Evolutionary conservation across 2,329 filamentous ascomycete species (phyloP), one percentile per base, ranked within the genome.

Genomic region (Ceratocystis colombiana): DNA sequence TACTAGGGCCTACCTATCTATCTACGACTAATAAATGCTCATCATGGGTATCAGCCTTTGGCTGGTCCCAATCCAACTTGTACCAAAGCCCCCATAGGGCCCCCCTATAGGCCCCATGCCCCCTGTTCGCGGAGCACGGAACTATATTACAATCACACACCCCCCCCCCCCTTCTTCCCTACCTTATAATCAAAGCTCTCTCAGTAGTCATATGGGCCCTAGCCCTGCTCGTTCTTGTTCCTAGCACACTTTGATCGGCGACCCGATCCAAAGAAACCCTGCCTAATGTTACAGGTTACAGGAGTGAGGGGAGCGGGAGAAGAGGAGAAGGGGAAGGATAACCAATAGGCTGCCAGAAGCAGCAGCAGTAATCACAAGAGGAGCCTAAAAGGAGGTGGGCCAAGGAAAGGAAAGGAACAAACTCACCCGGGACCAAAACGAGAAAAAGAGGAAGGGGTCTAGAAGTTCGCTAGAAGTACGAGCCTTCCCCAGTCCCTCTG

Each of bases 381-480:
- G 22, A 25, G 48, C 48, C 25, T 15, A 33, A 59, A 59, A 59
- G 25, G 25, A 33, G 25, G 15, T 6, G 22, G 53, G 12, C 17
- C 46, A 50, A 12, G 25, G 20, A 12, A 22, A 12, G 50, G 50
- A 25, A 12, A 33, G 53, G 33, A 20, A 8, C 8, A 30, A 59
- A 59, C 53, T 59, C 53, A 20, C 53, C 53, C 28, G 53, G 20
- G 48, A n/a, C 53, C 6, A 30, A 3, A 30, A 30, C 5, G 17
- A 59, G 12, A 33, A n/a, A 33, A 59, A 59, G 53, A 33, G 53
- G 53, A 59, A 57, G 53, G 25, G 28, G 12, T 59, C 53, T 59
- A 59, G 53, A 59, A 59, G 53, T 8, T 59, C 53, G 53, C 28
- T 59, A 59, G 53, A 59, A 59, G 53, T 33, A 59, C 17, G 28